These are phyloP conservation scores for Trifolium repens DNA, from an alignment of 306 rosid species.

Conservation along the genomic window DNA sequence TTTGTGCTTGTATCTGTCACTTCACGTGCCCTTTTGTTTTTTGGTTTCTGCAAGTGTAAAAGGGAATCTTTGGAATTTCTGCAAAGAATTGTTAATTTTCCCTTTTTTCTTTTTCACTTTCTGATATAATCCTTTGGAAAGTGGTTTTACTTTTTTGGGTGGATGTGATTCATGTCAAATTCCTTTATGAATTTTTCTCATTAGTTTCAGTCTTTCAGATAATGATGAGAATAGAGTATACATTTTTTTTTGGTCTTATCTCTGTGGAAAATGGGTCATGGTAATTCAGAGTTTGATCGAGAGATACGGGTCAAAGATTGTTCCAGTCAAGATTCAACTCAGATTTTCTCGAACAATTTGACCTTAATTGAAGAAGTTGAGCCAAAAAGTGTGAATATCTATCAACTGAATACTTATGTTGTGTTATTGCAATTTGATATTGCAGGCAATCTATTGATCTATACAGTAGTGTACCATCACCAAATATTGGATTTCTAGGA, in stretches of 20 bases:
- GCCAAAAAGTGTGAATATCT: slow-evolving; percentile 5
- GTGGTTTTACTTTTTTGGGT: slow-evolving; percentile 35
- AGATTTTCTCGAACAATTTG: background rate
- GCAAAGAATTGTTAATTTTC: background rate
- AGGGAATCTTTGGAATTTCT: slow-evolving; percentile 23
- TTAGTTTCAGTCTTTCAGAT: background rate
- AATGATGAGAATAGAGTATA: too few relatives aligned
- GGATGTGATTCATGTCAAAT: background rate
- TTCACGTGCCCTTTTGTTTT: too few relatives aligned
- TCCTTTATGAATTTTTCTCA: slow-evolving; percentile 6
- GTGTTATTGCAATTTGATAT: slow-evolving; percentile 35
- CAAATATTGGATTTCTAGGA: slow-evolving; percentile 84
- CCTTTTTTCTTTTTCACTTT: slow-evolving; percentile 12
- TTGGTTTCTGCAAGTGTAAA: too few relatives aligned
- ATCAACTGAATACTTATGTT: slow-evolving; percentile 26
- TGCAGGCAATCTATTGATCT: slow-evolving; percentile 97
- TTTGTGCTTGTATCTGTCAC: too few relatives aligned
- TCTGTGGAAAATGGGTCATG: background rate
- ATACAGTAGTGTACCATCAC: slow-evolving; percentile 89
- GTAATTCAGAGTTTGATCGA: background rate
- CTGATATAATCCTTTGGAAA: slow-evolving; percentile 4
- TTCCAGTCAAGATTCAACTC: background rate
- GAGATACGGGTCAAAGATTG: background rate
- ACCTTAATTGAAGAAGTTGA: background rate
- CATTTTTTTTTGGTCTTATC: background rate